phyloP scores from a whole-genome alignment of 75 land plant genomes.

The Picea sitchensis region DNA sequence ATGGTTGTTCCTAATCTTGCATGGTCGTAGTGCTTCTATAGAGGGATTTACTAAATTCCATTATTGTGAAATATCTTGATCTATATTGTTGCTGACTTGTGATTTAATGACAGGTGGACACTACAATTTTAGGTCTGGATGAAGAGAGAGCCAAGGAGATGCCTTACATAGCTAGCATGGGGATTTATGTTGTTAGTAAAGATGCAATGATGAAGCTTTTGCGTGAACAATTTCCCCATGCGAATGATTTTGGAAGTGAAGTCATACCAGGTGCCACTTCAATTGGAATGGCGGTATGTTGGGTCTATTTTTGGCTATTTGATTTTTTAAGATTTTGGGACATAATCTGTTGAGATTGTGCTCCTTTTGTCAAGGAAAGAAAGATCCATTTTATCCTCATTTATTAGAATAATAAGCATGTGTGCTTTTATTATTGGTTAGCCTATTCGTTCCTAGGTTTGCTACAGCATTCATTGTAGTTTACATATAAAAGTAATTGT shows the following conservation, averaged over 20 bases:
- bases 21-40: background rate
- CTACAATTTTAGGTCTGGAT: slow-evolving; percentile 94
- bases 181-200: slow-evolving; percentile 92
- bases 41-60: background rate
- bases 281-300: slow-evolving; percentile 79
- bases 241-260: slow-evolving; percentile 98
- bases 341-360: background rate
- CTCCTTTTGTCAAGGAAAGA: background rate
- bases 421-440: background rate
- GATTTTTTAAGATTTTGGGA: background rate
- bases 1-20: background rate
- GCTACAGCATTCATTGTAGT: background rate
- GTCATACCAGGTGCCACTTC: slow-evolving; percentile 97
- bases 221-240: slow-evolving; percentile 75
- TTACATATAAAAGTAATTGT: background rate
- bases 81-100: background rate
- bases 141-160: slow-evolving; percentile 96
- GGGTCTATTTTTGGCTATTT: background rate
- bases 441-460: background rate
- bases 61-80: background rate
- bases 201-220: slow-evolving; percentile 83
- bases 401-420: background rate
- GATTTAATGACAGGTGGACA: slow-evolving; percentile 71
- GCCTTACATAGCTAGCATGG: slow-evolving; percentile 99
- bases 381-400: background rate